Evolutionary conservation across 495 filamentous ascomycete species (phyloP).

Genomic region (Penicillium steckii): DNA sequence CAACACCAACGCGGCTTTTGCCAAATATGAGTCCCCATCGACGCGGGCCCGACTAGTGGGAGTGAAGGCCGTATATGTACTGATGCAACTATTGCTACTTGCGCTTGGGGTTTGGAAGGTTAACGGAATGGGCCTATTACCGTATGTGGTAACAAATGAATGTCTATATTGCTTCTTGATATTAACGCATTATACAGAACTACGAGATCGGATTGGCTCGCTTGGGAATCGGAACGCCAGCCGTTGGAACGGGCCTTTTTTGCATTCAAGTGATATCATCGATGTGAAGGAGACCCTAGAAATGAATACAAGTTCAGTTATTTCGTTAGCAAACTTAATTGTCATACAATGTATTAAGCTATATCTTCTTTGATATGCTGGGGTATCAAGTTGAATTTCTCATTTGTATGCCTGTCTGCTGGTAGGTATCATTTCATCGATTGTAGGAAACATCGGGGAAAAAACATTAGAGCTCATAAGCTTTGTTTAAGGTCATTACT

Average conservation of each 20-base stretch:
- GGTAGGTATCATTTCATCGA: no score
- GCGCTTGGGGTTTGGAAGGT: constrained; percentile 94
- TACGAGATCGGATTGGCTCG: constrained; percentile 91
- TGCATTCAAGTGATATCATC: constrained; percentile 36
- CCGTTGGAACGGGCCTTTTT: constrained; percentile 68
- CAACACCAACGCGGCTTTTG: constrained; percentile 74
- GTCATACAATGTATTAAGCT: not conserved
- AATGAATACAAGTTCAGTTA: not conserved
- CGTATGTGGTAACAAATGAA: constrained; percentile 54
- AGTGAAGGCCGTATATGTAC: constrained; percentile 83
- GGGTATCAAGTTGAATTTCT: no score
- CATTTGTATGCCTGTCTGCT: no score
- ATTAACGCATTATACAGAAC: constrained; percentile 54
- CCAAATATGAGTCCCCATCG: constrained; percentile 83
- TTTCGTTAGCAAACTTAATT: not conserved
- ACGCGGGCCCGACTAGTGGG: constrained; percentile 67
- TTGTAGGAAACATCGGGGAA: no score
- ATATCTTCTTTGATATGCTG: not conserved
- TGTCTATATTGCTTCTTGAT: constrained; percentile 2
- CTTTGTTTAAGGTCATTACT: no score
- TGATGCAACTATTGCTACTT: constrained; percentile 80
- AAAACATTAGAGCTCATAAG: no score
- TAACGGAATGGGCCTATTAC: constrained; percentile 92
- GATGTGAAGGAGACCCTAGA: not conserved
- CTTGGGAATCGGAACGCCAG: constrained; percentile 83